Evolutionary conservation across 2,329 filamentous ascomycete genomes (phyloP), one percentile per base, ranked within the genome.

Genomic region (Stemphylium beticola): DNA sequence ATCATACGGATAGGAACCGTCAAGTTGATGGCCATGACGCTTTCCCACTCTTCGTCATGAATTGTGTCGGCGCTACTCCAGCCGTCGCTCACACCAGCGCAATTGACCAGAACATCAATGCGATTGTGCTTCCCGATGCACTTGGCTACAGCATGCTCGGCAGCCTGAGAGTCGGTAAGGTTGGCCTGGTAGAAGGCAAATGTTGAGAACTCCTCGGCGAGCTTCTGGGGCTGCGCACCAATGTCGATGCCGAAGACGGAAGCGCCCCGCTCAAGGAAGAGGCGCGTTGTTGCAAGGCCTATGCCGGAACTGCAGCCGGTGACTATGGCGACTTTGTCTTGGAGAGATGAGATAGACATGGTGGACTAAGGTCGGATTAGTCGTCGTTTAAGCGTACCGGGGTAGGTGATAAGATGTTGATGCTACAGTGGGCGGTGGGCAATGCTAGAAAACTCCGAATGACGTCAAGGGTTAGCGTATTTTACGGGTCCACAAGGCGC

Each of bases 1-100:
- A 81, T 82, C 66, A 81, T 71, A 42, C 66, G 68, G 8, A 78
- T 76, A 0, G 79, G 79, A 4, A 74, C 78, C 0, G 76, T 78
- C 15, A 80, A 65, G 53, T 81, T 81, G 26, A 78, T 62, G 4
- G 63, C 66, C 36, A 81, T 62, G 4, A 80, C 71, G 12, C 71
- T 63, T 20, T 79, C 73, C 76, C 77, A 80, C 17, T 75, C 67
- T 0, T 62, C 60, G 34, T 79, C 74, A 12, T 71, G 68, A 17
- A 78, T 64, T 1, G 68, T 71, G 46, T 77, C 77, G 5, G 75
- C 78, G 26, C 72, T 71, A 44, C 69, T 70, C 58, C 76, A 78
- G 18, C 69, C 69, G 65, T 81, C 79, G 62, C 77, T 76, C 15
- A 81, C 62, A 22, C 79, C 79, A 0, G 79, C 79, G 20, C 78